Evolutionary conservation across 768 basidiomycete species (phyloP), one percentile per base, ranked within the genome.

Genomic region (Macrolepiota dolichaula): DNA sequence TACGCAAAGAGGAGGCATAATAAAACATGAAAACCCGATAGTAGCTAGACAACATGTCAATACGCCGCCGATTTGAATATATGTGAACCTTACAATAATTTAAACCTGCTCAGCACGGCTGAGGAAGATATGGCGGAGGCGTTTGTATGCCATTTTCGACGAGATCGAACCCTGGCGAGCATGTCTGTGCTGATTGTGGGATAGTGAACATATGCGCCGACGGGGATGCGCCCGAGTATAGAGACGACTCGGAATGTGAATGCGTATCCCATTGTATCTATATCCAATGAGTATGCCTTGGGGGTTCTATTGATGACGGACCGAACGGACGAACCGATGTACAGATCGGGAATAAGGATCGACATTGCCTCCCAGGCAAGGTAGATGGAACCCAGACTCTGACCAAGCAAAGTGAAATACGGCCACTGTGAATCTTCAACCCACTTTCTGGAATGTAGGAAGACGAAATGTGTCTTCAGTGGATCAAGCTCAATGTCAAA

Each of bases 241-340:
- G 83, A 74, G 7, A 95, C 87, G 32, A 91, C 76, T 17, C 89
- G 93, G 72, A 92, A 94, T 1, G 94, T 93, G 70, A 98, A 98
- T 0, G 95, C 94, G 67, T 95, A 97, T 29, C 97, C 97, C 96
- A 98, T 98, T 0, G 95, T 94, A 71, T 99, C 96, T 97, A 66
- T 29, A 17, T 27, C 37, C 24, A 13, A 25, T 59, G 35, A 42
- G 38, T 40, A 51, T 37, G 51, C 19, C 19, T n/a, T n/a, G 25
- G 47, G 37, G 47, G 37, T 22, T 11, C 15, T 22, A 24, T 35
- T 35, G 42, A 1, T 4, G 12, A 22, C 37, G 36, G 24, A 22
- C 37, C 24, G 24, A 27, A 24, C 2, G 17, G 50, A 64, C 84
- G 37, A 49, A 94, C 95, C 95, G 38, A 99, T 90, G 74, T 87